phyloP scores from a whole-genome alignment of 2,329 filamentous ascomycete species.

The Diplodia intermedia region DNA sequence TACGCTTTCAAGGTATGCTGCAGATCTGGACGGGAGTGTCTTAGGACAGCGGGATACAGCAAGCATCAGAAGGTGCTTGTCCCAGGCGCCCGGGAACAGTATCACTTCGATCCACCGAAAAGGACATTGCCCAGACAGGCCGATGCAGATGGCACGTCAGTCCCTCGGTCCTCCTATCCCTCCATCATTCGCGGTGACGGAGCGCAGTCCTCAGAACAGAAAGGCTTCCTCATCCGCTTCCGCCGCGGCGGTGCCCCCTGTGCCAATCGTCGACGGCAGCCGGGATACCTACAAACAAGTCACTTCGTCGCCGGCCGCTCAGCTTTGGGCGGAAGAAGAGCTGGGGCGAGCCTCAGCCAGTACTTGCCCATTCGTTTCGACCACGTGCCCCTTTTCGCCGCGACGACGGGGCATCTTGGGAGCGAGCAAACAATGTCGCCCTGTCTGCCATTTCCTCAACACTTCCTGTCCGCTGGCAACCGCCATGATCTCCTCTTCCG shows the following conservation, averaged over 20 bases:
- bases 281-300: background rate
- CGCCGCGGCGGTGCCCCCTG: background rate
- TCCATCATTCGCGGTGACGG: background rate
- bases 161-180: background rate
- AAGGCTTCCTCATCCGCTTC: background rate
- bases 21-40: background rate
- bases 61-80: background rate
- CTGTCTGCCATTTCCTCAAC: background rate
- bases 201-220: background rate
- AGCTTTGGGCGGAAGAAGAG: background rate
- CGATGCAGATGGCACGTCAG: background rate
- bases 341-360: background rate
- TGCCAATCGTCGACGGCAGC: background rate
- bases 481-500: background rate
- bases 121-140: background rate
- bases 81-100: background rate
- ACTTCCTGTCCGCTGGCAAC: background rate
- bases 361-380: background rate
- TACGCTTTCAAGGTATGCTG: background rate
- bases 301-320: background rate
- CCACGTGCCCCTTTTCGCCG: background rate
- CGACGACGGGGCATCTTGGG: background rate
- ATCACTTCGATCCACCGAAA: background rate
- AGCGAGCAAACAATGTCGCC: background rate
- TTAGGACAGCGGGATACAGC: background rate